phyloP scores from a whole-genome alignment of 1,139 yeast genomes.

The Candida sp. region DNA sequence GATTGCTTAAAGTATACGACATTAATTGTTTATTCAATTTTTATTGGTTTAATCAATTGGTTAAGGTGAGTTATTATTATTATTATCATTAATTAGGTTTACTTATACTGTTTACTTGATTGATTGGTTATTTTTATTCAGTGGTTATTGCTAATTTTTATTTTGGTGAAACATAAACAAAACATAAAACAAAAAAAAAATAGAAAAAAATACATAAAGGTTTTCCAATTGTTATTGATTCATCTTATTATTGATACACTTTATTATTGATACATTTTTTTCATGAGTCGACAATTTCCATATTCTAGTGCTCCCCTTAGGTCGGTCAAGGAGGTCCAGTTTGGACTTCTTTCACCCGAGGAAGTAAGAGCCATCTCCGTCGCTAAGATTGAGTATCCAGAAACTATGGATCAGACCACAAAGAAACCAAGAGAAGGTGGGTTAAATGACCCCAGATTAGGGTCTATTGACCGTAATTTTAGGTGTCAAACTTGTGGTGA shows the following conservation, averaged over 20 bases:
- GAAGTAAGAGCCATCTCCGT: slow-evolving; percentile 96
- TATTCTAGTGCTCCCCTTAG: slow-evolving; percentile 98
- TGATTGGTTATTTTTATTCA: not conserved
- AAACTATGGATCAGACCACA: slow-evolving; percentile 97
- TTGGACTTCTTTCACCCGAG: slow-evolving; percentile 97
- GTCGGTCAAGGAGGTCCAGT: slow-evolving; percentile 96
- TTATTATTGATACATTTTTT: not conserved
- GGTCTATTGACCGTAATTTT: slow-evolving; percentile 95
- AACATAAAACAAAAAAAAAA: too few species aligned
- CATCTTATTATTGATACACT: not conserved
- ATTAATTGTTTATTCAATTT: not conserved
- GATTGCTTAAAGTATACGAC: not conserved
- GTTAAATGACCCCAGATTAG: slow-evolving; percentile 92
- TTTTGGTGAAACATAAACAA: too few species aligned
- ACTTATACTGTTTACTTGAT: too few species aligned
- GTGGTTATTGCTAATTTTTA: not conserved
- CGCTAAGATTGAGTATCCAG: slow-evolving; percentile 97
- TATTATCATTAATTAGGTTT: too few species aligned
- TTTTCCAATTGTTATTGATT: not conserved
- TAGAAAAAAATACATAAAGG: too few species aligned
- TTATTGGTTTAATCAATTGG: not conserved
- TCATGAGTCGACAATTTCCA: slow-evolving; percentile 70
- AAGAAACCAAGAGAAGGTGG: slow-evolving; percentile 97
- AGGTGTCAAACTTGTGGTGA: slow-evolving; percentile 99
- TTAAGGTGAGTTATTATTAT: too few species aligned